Evolutionary conservation across 768 basidiomycete genomes (phyloP).

Genomic region (Suillus decipiens): DNA sequence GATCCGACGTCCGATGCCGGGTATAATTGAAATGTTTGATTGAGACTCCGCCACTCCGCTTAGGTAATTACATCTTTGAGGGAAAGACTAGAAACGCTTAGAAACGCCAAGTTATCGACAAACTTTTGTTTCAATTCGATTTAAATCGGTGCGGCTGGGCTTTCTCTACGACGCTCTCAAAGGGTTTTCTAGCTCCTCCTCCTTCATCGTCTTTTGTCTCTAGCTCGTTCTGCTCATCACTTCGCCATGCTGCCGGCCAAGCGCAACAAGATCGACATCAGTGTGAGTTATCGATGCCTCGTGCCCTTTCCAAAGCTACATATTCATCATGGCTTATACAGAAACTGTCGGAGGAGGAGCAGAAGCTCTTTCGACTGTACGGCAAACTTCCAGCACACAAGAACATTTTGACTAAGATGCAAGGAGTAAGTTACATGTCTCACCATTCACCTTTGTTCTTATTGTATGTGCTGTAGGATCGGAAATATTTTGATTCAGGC

Average conservation of each 20-base stretch:
- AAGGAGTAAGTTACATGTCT: slow-evolving; percentile 62
- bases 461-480: slow-evolving; percentile 60
- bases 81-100: slow-evolving; percentile 10
- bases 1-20: slow-evolving; percentile 17
- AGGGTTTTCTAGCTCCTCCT: slow-evolving; percentile 31
- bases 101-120: slow-evolving; percentile 14
- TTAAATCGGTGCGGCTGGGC: slow-evolving; percentile 1
- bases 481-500: slow-evolving; percentile 99
- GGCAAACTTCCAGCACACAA: slow-evolving; percentile 94
- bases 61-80: slow-evolving; percentile 22
- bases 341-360: slow-evolving; percentile 87
- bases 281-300: slow-evolving; percentile 52
- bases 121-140: slow-evolving; percentile 4
- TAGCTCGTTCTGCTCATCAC: slow-evolving; percentile 13
- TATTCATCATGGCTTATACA: slow-evolving; percentile 32
- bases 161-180: slow-evolving; percentile 10
- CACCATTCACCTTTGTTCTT: slow-evolving; percentile 1
- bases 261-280: slow-evolving; percentile 94
- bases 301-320: slow-evolving; percentile 10
- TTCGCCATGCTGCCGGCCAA: slow-evolving; percentile 67
- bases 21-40: slow-evolving; percentile 12
- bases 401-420: slow-evolving; percentile 92
- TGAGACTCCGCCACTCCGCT: slow-evolving; percentile 32
- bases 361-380: slow-evolving; percentile 92
- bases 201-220: slow-evolving; percentile 19